These are phyloP conservation scores for Ceratobasidium sp. DNA, from an alignment of 1,284 basidiomycete species.

Conservation along the genomic window DNA sequence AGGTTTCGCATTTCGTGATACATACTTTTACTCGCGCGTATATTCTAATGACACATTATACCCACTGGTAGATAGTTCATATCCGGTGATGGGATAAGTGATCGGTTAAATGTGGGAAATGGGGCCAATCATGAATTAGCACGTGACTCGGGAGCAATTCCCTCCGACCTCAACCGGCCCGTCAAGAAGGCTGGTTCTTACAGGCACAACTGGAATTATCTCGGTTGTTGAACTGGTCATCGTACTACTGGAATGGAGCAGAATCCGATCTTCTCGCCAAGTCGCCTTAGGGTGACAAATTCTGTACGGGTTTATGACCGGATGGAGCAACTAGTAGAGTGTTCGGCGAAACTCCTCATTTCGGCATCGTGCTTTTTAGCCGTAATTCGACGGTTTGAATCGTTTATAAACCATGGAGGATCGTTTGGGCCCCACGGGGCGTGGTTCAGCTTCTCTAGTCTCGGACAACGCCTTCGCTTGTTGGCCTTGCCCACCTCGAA, in stretches of 20 bases:
- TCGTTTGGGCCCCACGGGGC: conserved; percentile 14
- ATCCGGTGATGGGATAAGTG: too few relatives aligned
- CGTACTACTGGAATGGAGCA: neutral
- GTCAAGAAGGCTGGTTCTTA: neutral
- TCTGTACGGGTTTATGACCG: neutral
- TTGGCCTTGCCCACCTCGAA: conserved; percentile 15
- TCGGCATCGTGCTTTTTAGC: neutral
- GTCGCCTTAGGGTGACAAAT: neutral
- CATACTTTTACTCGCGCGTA: too few relatives aligned
- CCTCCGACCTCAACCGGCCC: neutral
- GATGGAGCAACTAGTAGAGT: neutral
- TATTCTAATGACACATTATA: too few relatives aligned
- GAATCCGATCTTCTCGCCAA: neutral
- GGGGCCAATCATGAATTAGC: too few relatives aligned
- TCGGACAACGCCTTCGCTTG: neutral
- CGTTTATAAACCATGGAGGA: conserved; percentile 2
- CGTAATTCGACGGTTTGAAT: neutral
- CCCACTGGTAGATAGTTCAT: too few relatives aligned
- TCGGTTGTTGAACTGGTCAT: neutral
- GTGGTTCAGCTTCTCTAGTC: conserved; percentile 17
- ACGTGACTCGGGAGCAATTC: too few relatives aligned
- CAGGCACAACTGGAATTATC: conserved; percentile 12
- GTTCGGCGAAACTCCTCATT: conserved; percentile 4
- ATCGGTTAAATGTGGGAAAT: too few relatives aligned
- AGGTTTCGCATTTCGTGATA: too few relatives aligned